Evolutionary conservation across 306 rosid species (phyloP).

Genomic region (Pueraria montana): DNA sequence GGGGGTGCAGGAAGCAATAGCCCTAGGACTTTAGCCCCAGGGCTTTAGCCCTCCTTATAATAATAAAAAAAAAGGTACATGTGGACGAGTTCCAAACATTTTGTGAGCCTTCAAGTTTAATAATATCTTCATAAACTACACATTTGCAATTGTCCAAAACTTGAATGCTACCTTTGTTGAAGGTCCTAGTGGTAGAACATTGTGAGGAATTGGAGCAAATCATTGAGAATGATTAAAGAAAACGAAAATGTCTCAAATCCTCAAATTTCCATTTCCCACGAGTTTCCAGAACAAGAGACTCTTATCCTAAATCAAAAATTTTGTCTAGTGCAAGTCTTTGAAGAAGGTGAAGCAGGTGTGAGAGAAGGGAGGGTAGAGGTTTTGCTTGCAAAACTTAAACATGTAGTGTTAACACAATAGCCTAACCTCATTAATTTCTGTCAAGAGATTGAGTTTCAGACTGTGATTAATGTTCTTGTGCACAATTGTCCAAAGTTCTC

Average conservation of each 20-base stretch:
- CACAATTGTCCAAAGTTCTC: slow-evolving; percentile 39
- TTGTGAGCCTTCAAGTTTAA: background rate
- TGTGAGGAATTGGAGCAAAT: slow-evolving; percentile 44
- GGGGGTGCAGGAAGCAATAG: too few relatives aligned
- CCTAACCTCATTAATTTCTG: slow-evolving; percentile 25
- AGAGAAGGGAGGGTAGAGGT: background rate
- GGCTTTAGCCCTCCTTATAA: too few relatives aligned
- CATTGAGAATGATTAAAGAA: background rate
- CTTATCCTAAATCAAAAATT: background rate
- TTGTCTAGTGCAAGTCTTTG: background rate
- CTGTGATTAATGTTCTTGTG: slow-evolving; percentile 11
- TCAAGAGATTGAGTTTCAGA: slow-evolving; percentile 30
- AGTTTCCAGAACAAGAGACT: background rate
- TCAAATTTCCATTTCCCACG: background rate
- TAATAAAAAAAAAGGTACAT: too few relatives aligned
- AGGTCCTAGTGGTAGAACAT: background rate
- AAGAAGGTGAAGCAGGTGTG: background rate
- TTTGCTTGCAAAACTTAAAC: slow-evolving; percentile 42
- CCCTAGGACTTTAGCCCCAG: too few relatives aligned
- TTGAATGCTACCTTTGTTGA: slow-evolving; percentile 42
- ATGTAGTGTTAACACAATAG: background rate
- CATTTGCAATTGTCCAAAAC: background rate
- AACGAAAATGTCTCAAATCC: too few relatives aligned
- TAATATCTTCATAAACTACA: background rate
- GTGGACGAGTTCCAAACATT: background rate